Conservation (phyloP, 1,139 yeast species). For the Debaryomyces psychrophilus region DNA sequence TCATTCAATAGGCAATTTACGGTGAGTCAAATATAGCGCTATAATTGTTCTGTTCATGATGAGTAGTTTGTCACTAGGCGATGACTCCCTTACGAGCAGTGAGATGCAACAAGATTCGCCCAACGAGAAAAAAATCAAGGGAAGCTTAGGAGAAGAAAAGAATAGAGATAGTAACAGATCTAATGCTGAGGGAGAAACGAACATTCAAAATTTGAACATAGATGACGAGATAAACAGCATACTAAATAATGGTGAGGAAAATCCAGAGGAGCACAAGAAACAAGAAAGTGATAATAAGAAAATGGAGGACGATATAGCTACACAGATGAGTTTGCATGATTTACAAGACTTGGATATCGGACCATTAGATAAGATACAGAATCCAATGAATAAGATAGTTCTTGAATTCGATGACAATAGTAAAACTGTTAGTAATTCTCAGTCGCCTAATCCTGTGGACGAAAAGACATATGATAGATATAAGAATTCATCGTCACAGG, state of each 20-base stretch:
- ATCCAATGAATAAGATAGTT: conserved; percentile 11
- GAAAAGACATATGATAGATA: not conserved
- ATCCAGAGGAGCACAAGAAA: not conserved
- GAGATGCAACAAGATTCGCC: conserved; percentile 8
- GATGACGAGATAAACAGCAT: conserved; percentile 14
- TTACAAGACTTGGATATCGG: conserved; percentile 15
- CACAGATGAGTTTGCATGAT: conserved; percentile 8
- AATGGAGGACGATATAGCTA: not conserved
- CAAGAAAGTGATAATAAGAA: not conserved
- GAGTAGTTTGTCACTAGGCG: conserved; percentile 17
- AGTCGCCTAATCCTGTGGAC: conserved; percentile 18
- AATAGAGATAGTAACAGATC: not conserved
- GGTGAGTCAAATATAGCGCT: conserved; percentile 4
- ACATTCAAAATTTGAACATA: conserved; percentile 9
- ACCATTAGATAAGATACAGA: conserved; percentile 17
- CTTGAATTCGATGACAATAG: conserved; percentile 15
- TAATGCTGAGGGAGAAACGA: conserved; percentile 2
- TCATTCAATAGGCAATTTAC: conserved; percentile 1
- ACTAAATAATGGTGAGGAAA: conserved; percentile 10
- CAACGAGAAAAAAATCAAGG: conserved; percentile 5
- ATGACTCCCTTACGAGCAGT: conserved; percentile 12
- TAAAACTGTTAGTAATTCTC: conserved; percentile 22
- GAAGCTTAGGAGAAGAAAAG: conserved; percentile 6
- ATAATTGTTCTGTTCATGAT: conserved; percentile 11
- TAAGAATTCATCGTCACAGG: conserved; percentile 2